phyloP scores from a whole-genome alignment of 495 filamentous ascomycete species.

The Penicillium psychrofluorescens region DNA sequence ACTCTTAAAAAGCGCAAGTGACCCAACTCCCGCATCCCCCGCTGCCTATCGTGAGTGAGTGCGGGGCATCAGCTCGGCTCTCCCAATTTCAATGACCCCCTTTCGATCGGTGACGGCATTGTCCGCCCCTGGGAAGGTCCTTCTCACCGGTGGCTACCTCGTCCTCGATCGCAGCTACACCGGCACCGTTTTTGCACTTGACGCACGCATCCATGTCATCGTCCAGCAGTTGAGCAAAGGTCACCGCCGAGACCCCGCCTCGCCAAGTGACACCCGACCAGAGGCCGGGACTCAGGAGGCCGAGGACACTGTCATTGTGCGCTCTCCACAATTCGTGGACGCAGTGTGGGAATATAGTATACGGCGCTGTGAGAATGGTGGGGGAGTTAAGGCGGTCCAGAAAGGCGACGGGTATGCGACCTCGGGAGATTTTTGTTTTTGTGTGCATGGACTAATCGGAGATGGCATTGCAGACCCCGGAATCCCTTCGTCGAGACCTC shows the following conservation, averaged over 20 bases:
- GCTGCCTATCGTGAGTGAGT: neutral
- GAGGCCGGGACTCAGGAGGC: conserved; percentile 17
- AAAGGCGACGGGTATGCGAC: conserved; percentile 65
- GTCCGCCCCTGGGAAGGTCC: conserved; percentile 92
- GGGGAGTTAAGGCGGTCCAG: conserved; percentile 68
- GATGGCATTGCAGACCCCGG: conserved; percentile 18
- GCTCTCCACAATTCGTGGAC: conserved; percentile 82
- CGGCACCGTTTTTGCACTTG: conserved; percentile 87
- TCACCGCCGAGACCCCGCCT: conserved; percentile 18
- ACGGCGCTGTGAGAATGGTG: conserved; percentile 55
- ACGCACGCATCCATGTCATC: conserved; percentile 84
- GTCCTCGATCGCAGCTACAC: conserved; percentile 85
- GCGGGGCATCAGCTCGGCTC: neutral
- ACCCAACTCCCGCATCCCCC: too few species aligned
- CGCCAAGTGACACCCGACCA: conserved; percentile 4
- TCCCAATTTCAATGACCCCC: conserved; percentile 6
- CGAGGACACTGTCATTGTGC: conserved; percentile 62
- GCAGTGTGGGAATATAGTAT: conserved; percentile 83
- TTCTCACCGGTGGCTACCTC: conserved; percentile 90
- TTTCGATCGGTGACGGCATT: conserved; percentile 46
- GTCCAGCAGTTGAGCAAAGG: conserved; percentile 49
- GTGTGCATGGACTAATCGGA: too few species aligned
- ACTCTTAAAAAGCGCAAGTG: too few species aligned
- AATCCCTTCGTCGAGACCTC: conserved; percentile 92
- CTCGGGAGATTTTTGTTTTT: neutral